These are phyloP conservation scores for Selaginella tamariscina DNA, from an alignment of 75 land plant species.

Conservation along the genomic window DNA sequence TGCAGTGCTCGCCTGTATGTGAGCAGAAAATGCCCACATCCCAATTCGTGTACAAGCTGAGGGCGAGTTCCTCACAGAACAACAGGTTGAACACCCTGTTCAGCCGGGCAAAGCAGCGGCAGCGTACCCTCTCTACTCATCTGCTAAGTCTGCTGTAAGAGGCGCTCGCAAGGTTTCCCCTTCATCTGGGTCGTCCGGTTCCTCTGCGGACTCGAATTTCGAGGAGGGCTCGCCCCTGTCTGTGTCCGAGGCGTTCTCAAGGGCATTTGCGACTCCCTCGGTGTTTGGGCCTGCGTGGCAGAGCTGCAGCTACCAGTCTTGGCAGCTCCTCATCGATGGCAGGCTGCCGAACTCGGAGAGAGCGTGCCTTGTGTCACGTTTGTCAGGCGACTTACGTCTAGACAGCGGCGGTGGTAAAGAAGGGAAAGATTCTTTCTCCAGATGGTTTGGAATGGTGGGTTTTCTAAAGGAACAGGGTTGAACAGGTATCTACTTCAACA, in stretches of 20 bases:
- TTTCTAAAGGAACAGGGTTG: background rate
- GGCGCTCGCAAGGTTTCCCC: background rate
- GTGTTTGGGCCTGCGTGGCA: conserved; percentile 42
- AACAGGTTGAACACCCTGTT: background rate
- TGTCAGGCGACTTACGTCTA: background rate
- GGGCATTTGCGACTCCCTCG: conserved; percentile 42
- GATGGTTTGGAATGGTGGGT: too few relatives aligned
- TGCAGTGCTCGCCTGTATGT: background rate
- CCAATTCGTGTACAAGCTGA: background rate
- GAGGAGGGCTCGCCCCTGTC: conserved; percentile 17
- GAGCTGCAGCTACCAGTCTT: conserved; percentile 33
- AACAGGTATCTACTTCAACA: background rate
- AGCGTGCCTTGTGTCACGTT: background rate
- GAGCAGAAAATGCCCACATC: background rate
- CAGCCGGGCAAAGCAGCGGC: background rate
- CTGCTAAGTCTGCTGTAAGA: background rate
- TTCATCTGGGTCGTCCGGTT: background rate
- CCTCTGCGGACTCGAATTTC: background rate
- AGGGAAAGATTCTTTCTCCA: background rate
- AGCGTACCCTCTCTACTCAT: background rate
- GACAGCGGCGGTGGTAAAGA: background rate
- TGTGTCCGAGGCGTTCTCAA: conserved; percentile 43
- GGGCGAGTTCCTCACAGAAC: background rate
- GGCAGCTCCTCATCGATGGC: conserved; percentile 9
- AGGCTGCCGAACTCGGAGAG: background rate